phyloP scores from a whole-genome alignment of 2,329 filamentous ascomycete genomes.

The Sclerotinia nivalis region DNA sequence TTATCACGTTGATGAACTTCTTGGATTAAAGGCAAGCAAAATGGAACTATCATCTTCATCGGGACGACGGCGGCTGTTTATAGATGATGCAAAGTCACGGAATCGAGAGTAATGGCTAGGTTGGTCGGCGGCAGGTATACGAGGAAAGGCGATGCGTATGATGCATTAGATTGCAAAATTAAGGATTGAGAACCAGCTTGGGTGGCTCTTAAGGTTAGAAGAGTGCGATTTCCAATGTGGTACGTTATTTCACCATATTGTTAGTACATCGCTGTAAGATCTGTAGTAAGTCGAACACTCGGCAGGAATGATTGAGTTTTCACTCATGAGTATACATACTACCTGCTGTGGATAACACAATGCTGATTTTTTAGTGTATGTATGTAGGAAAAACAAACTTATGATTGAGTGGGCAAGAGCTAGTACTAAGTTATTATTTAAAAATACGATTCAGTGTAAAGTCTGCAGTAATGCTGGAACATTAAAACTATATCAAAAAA shows the following conservation, averaged over 20 bases:
- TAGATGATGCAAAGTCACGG: constrained; percentile 48
- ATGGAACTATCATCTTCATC: constrained; percentile 58
- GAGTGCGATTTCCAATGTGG: constrained; percentile 58
- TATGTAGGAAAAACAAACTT: background rate
- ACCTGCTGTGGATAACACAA: background rate
- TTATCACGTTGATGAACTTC: constrained; percentile 44
- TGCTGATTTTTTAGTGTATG: background rate
- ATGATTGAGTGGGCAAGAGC: background rate
- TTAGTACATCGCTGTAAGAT: background rate
- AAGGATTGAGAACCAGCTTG: constrained; percentile 52
- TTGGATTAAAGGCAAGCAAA: constrained; percentile 52
- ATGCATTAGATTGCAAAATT: constrained; percentile 54
- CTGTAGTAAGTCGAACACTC: background rate
- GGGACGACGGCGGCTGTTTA: constrained; percentile 57
- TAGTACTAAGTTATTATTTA: background rate
- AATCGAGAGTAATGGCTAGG: constrained; percentile 51
- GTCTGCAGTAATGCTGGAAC: too few relatives aligned
- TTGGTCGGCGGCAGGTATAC: constrained; percentile 58
- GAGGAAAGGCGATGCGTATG: constrained; percentile 56
- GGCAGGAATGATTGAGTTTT: background rate
- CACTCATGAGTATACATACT: background rate
- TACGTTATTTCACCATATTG: constrained; percentile 35
- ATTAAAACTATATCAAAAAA: too few relatives aligned
- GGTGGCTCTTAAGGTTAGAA: constrained; percentile 49
- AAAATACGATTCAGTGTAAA: background rate